phyloP scores from a whole-genome alignment of 2,329 filamentous ascomycete genomes.

The Dactylellina haptotyla region DNA sequence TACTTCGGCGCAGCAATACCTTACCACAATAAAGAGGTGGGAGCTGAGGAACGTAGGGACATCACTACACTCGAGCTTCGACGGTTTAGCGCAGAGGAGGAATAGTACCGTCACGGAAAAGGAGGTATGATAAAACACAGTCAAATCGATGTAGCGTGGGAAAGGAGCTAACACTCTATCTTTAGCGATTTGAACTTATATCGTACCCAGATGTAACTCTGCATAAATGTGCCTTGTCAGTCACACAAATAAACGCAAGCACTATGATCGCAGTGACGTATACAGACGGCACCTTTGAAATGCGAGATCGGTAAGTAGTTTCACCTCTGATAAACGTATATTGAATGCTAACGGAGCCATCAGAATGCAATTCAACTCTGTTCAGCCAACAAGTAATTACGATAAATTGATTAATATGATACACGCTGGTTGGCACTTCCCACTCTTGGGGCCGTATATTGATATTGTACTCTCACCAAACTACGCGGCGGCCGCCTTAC shows the following conservation, averaged over 20 bases:
- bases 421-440: constrained; percentile 58
- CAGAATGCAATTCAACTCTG: constrained; percentile 52
- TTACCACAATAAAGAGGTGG: constrained; percentile 85
- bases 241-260: constrained; percentile 76
- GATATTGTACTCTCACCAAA: constrained; percentile 65
- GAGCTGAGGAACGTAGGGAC: constrained; percentile 75
- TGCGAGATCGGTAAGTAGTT: constrained; percentile 50
- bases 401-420: constrained; percentile 57
- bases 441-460: constrained; percentile 56
- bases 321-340: background rate
- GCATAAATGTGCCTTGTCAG: constrained; percentile 74
- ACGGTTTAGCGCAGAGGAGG: constrained; percentile 75
- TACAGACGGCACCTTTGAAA: constrained; percentile 69
- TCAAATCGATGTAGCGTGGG: background rate
- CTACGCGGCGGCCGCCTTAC: constrained; percentile 63
- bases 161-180: background rate
- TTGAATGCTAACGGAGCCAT: background rate
- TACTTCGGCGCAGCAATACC: constrained; percentile 67
- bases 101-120: constrained; percentile 64
- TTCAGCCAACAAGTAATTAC: constrained; percentile 46
- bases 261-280: constrained; percentile 74
- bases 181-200: constrained; percentile 74
- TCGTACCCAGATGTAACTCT: constrained; percentile 65
- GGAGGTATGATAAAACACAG: constrained; percentile 58
- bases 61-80: constrained; percentile 77